Evolutionary conservation across 805 yeast species (phyloP).

Genomic region (Saccharomycopsis olivae): DNA sequence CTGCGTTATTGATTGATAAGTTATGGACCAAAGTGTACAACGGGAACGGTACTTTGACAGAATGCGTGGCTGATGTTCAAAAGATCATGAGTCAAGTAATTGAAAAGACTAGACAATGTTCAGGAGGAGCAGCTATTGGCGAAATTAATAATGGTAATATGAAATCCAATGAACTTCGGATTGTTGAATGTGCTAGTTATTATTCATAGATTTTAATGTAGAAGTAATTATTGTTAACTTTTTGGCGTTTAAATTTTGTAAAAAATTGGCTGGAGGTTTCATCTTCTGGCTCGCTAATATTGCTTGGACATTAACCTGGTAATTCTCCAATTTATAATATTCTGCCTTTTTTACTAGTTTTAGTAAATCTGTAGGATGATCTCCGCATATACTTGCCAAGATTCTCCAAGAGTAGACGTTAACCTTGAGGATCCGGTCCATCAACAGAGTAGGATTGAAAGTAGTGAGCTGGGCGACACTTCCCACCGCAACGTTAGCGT

Average conservation of each 20-base stretch:
- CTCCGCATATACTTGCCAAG: too few species aligned
- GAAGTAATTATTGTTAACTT: background rate
- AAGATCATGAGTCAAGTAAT: conserved; percentile 42
- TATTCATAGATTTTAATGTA: background rate
- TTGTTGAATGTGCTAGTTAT: conserved; percentile 3
- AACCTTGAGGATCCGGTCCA: too few species aligned
- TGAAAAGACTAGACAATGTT: background rate
- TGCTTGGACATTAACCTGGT: too few species aligned
- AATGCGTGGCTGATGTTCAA: conserved; percentile 43
- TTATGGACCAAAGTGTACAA: conserved; percentile 25
- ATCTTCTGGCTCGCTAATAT: too few species aligned
- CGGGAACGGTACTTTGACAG: conserved; percentile 16
- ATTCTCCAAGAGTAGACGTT: too few species aligned
- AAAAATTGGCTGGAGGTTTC: too few species aligned
- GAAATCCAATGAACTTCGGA: conserved; percentile 8
- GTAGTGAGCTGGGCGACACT: too few species aligned
- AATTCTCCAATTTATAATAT: too few species aligned
- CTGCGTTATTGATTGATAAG: conserved; percentile 66
- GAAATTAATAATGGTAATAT: conserved; percentile 2
- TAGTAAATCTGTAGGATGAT: too few species aligned
- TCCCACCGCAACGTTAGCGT: too few species aligned
- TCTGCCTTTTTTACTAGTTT: too few species aligned
- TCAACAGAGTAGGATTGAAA: too few species aligned
- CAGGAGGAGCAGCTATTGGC: background rate
- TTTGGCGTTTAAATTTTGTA: background rate